Base-by-base conservation (phyloP, 2,329 filamentous ascomycete genomes). In the Epichloe coenophiala region DNA sequence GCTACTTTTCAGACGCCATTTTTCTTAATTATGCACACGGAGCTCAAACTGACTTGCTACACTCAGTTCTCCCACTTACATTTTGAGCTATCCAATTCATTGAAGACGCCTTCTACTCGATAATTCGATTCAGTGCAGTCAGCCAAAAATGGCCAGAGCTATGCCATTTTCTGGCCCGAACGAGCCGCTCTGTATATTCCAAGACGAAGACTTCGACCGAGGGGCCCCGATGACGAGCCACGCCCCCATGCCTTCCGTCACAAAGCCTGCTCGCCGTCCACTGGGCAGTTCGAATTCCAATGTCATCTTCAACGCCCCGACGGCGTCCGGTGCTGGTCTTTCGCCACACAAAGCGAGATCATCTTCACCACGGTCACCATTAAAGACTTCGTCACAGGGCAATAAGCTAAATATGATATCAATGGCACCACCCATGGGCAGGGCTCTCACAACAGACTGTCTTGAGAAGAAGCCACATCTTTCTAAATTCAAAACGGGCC, bases 321-420 rank as follows among this genome's bases (percentile, higher is more conserved):
- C 72, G 57, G 64, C 73, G 53, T 66, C 73, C 53, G 64, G 71
- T 59, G 69, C 75, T 60, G 75, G 72, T 61, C 75, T 75, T 52
- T 94, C 87, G 50, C 88, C 86, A 11, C 77, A 76, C 60, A 94
- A 93, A 69, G 68, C 75, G 58, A 69, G 69, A 41, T 76, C 77
- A 58, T 81, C 77, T 54, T 81, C 83, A 45, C 82, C 75, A 39
- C 74, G 74, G 55, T 76, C 75, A 59, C 78, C 76, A 55, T 76
- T 83, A n/a, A 66, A 68, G 58, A 75, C 73, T 59, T 62, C 57
- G 1, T 58, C 70, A 15, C 66, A 71, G 47, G 74, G 73, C 65
- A 80, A 73, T 61, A 80, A 78, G 60, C 71, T 93, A 55, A 83
- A 84, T 61, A 76, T 80, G 58, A 72, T 86, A 53, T 71, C 76